Percentiles rank a stretch among this genome's conserved stretches.
These are phyloP conservation scores for Pseudogymnoascus destructans DNA, from an alignment of 2,329 filamentous ascomycete species.

Conservation along the genomic window DNA sequence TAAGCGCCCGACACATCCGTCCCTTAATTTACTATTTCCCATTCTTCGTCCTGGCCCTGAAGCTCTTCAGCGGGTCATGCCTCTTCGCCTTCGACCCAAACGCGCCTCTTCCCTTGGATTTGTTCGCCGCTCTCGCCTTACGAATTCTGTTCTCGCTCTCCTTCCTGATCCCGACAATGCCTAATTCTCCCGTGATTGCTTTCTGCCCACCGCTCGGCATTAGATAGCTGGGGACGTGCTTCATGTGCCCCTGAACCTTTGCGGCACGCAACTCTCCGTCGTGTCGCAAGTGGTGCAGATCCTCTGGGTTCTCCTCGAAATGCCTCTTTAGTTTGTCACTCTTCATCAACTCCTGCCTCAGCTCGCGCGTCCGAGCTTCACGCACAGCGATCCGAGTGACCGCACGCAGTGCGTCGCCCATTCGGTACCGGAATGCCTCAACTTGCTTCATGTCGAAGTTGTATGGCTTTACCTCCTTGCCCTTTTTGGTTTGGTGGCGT, in stretches of 20 bases:
- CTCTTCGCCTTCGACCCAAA: conserved; percentile 39
- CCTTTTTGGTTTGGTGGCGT: conserved; percentile 63
- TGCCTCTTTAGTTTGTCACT: conserved; percentile 88
- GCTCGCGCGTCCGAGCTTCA: conserved; percentile 76
- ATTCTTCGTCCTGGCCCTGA: conserved; percentile 64
- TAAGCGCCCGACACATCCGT: not conserved
- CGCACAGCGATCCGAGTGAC: conserved; percentile 84
- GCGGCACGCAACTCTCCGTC: conserved; percentile 79
- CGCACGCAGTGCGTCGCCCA: conserved; percentile 80
- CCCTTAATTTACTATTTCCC: conserved; percentile 30
- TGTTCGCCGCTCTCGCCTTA: conserved; percentile 32
- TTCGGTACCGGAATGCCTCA: conserved; percentile 86
- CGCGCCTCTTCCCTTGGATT: conserved; percentile 34
- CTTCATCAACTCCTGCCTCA: conserved; percentile 81
- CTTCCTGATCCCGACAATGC: conserved; percentile 60
- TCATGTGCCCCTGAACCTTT: conserved; percentile 75
- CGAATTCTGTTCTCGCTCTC: conserved; percentile 32
- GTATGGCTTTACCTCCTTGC: conserved; percentile 76
- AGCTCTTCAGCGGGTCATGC: conserved; percentile 76
- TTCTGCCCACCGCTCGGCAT: conserved; percentile 65
- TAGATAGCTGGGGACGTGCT: conserved; percentile 88
- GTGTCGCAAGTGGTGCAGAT: conserved; percentile 76
- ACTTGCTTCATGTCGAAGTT: conserved; percentile 90
- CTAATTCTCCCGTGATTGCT: conserved; percentile 52
- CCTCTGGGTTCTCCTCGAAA: conserved; percentile 92